Evolutionary conservation across 305 asterid species (phyloP).

Genomic region (Fraxinus albicans): DNA sequence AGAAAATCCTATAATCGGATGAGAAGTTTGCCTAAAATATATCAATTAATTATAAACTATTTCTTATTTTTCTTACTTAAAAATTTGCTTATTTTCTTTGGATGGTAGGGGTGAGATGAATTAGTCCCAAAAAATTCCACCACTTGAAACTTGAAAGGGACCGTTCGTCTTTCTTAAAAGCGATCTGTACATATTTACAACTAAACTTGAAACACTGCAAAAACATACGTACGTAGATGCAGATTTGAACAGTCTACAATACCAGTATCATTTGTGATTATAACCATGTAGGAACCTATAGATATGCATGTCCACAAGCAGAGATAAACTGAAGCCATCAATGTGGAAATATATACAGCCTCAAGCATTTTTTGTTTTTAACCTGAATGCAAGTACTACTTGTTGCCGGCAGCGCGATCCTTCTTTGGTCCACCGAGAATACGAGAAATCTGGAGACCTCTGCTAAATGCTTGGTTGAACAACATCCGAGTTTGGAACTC

Average conservation of each 20-base stretch:
- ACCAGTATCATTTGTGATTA: neutral
- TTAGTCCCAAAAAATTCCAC: neutral
- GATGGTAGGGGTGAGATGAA: neutral
- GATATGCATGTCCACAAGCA: neutral
- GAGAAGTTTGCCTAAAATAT: neutral
- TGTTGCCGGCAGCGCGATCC: conserved; percentile 74
- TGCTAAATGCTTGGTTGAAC: conserved; percentile 96
- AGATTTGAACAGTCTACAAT: neutral
- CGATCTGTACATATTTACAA: neutral
- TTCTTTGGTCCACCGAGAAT: conserved; percentile 98
- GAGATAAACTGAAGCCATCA: neutral
- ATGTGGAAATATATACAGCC: neutral
- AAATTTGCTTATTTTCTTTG: neutral
- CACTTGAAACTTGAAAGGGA: neutral
- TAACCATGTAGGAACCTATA: neutral
- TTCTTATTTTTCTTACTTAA: neutral
- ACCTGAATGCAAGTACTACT: conserved; percentile 40
- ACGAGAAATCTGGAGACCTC: conserved; percentile 99
- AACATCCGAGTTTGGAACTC: conserved; percentile 97
- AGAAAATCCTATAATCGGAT: neutral
- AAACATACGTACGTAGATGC: neutral
- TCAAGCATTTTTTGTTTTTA: neutral
- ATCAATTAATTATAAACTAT: neutral
- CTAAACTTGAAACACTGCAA: neutral
- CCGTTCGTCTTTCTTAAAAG: neutral